Base-by-base conservation (phyloP, 148 eudicot species). In the Cornus kousa region DNA sequence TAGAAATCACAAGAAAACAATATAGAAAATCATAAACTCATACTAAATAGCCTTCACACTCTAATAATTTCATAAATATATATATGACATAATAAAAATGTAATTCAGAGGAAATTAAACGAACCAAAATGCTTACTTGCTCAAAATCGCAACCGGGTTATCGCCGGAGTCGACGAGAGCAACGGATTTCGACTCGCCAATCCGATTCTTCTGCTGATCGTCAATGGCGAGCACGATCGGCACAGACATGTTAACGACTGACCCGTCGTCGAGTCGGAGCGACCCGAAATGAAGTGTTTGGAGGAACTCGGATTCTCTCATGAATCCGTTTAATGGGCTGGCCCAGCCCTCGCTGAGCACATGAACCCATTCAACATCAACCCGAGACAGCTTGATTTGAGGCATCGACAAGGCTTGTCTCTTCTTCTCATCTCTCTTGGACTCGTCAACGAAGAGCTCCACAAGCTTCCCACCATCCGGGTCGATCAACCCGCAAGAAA, bases 201-300 rank as follows among this genome's bases (percentile, higher is more conserved):
- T 84, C 82, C 82, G 87, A 32, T 62, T 67, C 89, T 91, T 94
- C 11, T 78, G 80, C 9, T 72, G 70, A 73, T 92, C 97, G 46
- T 94, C 93, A 16, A 94, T 65, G 68, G 92, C 95, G 65, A 94
- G 92, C 3, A 94, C 98, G 64, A 95, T 95, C 77, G 98, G 98
- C 77, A 95, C 90, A 78, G 98, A 95, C 98, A 95, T 95, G 78
- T 95, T 93, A 70, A 93, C 96, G 39, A 87, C 77, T 1, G 89
- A 83, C 8, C 94, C 98, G 73, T 88, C 83, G 13, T 68, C 89
- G 16, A 91, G 83, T 12, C 97, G 92, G 84, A 95, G 90, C 80
- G 91, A 88, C 46, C 90, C 91, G 87, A 95, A 95, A 95, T 95
- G 98, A 95, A 95, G 97, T 84, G 98, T 95, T 93, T 95, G 97